Evolutionary conservation across 129 eudicot species (phyloP), one percentile per base, ranked within the genome.

Genomic region (Flaveria sonorensis): DNA sequence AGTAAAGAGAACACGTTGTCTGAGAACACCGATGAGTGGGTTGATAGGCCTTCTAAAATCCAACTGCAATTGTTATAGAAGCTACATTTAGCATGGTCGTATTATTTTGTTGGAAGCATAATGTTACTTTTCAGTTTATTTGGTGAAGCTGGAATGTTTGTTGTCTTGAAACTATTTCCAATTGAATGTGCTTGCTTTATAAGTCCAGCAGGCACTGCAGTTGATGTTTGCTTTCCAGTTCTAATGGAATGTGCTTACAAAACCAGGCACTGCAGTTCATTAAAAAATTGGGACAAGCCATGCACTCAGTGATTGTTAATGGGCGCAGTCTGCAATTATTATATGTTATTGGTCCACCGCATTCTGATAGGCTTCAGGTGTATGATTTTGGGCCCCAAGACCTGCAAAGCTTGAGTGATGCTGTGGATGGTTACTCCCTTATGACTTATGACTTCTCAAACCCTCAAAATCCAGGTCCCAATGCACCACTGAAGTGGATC

Each of bases 381-480:
- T 79, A 89, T 83, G 99, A 94, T 83, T 94, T 94, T 89, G 94
- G 96, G 74, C 89, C 92, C 65, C 85, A 89, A 81, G 99, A 94
- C 86, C 84, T 94, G 13, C 73, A 36, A 70, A 80, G 75, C 77
- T 85, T 94, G 81, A 69, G 85, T 83, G 89, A 80, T 76, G 83
- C 56, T 55, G 99, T 94, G 39, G 97, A 94, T 82, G 99, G 96
- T 79, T 94, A 87, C 85, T 94, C 99, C 26, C 93, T 94, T n/a
- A 91, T 94, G 99, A 91, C 98, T 56, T 94, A 91, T 70, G 98
- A 91, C 84, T 91, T 89, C 88, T 94, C 99, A 68, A 76, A 83
- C 75, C 93, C 97, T 51, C 92, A 89, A 24, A 89, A 81, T 78
- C 99, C 97, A 10, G 97, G 99, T 69, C 99, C 99, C 61, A 94